These are phyloP conservation scores for Solanum hybrid DNA, from an alignment of 305 asterid genomes.

Conservation along the genomic window DNA sequence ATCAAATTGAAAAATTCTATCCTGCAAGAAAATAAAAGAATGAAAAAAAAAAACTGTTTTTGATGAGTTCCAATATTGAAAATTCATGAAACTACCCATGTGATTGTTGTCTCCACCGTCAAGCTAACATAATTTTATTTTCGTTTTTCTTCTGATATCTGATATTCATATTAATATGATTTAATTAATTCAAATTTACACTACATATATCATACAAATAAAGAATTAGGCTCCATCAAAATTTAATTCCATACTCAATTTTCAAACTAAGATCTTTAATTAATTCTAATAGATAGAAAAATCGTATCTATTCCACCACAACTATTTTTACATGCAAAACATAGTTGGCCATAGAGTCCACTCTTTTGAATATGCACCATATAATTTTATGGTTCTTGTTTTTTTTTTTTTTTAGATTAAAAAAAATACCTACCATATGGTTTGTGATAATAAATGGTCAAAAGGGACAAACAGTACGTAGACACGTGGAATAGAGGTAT, in stretches of 20 bases:
- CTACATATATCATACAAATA: rapidly evolving
- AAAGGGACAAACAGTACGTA: background rate
- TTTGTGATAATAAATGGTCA: background rate
- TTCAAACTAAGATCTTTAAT: rapidly evolving
- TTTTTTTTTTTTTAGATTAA: background rate
- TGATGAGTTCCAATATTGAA: slow-evolving; percentile 8
- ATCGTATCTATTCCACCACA: background rate
- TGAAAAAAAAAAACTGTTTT: background rate
- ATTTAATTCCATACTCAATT: background rate
- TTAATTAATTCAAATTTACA: rapidly evolving
- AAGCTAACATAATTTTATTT: slow-evolving; percentile 8
- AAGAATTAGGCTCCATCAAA: rapidly evolving
- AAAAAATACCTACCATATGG: background rate
- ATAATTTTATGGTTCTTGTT: background rate
- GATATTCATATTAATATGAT: rapidly evolving
- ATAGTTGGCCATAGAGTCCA: background rate
- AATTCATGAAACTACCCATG: slow-evolving; percentile 25
- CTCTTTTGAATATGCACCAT: background rate
- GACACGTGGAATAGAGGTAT: background rate
- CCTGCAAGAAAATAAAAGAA: background rate
- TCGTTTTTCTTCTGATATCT: rapidly evolving
- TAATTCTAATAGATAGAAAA: rapidly evolving
- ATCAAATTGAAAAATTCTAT: background rate
- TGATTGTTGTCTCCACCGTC: slow-evolving; percentile 19
- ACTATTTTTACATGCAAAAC: background rate